Percentiles rank a stretch among this genome's conserved stretches.
phyloP scores from a whole-genome alignment of 1,139 yeast genomes.

The Candida frijolesensis region DNA sequence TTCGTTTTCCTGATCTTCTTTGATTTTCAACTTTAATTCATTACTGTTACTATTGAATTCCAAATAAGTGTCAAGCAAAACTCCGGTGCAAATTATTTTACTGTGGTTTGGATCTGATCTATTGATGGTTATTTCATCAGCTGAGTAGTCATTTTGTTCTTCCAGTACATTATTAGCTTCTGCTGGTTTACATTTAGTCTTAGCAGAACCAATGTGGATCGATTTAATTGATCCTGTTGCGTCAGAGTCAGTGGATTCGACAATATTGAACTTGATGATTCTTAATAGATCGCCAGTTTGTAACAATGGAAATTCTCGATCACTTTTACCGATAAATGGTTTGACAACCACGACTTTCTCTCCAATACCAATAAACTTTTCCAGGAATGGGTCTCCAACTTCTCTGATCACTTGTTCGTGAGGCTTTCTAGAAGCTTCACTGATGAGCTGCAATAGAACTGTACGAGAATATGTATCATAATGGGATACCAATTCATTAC shows the following conservation, averaged over 20 bases:
- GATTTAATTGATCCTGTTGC: conserved; percentile 10
- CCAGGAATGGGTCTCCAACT: conserved; percentile 36
- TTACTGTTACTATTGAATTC: conserved; percentile 21
- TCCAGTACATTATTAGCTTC: background rate
- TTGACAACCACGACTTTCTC: conserved; percentile 40
- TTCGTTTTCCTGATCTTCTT: conserved; percentile 13
- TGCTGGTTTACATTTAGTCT: conserved; percentile 2
- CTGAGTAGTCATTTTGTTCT: background rate
- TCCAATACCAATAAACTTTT: conserved; percentile 30
- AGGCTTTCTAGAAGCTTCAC: conserved; percentile 19
- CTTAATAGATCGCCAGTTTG: conserved; percentile 39
- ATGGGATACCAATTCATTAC: conserved; percentile 14
- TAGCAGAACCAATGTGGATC: conserved; percentile 8
- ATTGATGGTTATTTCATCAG: conserved; percentile 13
- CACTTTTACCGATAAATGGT: conserved; percentile 27
- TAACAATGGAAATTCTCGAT: conserved; percentile 27
- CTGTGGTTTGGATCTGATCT: conserved; percentile 18
- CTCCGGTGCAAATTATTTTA: conserved; percentile 33
- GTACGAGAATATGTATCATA: conserved; percentile 33
- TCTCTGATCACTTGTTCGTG: conserved; percentile 20
- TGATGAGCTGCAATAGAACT: conserved; percentile 28
- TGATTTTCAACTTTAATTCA: conserved; percentile 23
- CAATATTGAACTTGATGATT: conserved; percentile 29
- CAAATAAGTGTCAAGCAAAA: conserved; percentile 31
- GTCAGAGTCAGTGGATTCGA: conserved; percentile 15